phyloP scores from a whole-genome alignment of 2,329 filamentous ascomycete species.

The Sclerotiophoma versabilis region DNA sequence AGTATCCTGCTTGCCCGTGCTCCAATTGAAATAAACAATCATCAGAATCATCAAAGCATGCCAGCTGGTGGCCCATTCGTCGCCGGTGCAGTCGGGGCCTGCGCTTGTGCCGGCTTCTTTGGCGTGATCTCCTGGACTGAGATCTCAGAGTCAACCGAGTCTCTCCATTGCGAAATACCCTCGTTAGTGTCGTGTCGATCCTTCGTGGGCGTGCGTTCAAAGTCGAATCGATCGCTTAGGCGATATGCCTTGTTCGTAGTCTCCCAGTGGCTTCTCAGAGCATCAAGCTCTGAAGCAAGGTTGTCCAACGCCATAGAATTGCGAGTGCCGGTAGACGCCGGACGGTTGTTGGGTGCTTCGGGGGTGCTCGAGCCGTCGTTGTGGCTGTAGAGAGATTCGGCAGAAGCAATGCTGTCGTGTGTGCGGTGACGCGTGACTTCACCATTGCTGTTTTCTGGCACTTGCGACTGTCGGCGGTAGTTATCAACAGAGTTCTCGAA shows the following conservation, averaged over 20 bases:
- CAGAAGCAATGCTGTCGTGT: slow-evolving; percentile 67
- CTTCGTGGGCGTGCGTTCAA: slow-evolving; percentile 64
- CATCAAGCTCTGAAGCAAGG: slow-evolving; percentile 89
- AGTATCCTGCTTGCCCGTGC: background rate
- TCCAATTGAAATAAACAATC: slow-evolving; percentile 6
- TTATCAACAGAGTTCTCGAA: slow-evolving; percentile 93
- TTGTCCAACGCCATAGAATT: slow-evolving; percentile 82
- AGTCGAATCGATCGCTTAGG: slow-evolving; percentile 87
- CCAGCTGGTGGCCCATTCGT: slow-evolving; percentile 9
- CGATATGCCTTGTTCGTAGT: slow-evolving; percentile 95
- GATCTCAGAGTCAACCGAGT: slow-evolving; percentile 17
- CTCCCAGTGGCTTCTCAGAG: slow-evolving; percentile 90
- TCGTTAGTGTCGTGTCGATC: slow-evolving; percentile 43
- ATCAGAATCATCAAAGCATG: slow-evolving; percentile 17
- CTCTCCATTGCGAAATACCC: slow-evolving; percentile 46
- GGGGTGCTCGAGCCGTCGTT: slow-evolving; percentile 48
- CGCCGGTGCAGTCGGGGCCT: slow-evolving; percentile 3
- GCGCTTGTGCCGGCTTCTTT: slow-evolving; percentile 6
- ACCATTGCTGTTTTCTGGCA: slow-evolving; percentile 44
- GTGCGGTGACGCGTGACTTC: slow-evolving; percentile 52
- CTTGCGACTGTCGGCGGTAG: slow-evolving; percentile 78
- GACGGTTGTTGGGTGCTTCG: slow-evolving; percentile 38
- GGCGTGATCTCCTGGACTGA: slow-evolving; percentile 12
- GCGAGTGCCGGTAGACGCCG: slow-evolving; percentile 50
- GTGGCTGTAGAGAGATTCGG: slow-evolving; percentile 59